Conservation (phyloP, 495 filamentous ascomycete genomes). For the Friedmanniomyces simplex region DNA sequence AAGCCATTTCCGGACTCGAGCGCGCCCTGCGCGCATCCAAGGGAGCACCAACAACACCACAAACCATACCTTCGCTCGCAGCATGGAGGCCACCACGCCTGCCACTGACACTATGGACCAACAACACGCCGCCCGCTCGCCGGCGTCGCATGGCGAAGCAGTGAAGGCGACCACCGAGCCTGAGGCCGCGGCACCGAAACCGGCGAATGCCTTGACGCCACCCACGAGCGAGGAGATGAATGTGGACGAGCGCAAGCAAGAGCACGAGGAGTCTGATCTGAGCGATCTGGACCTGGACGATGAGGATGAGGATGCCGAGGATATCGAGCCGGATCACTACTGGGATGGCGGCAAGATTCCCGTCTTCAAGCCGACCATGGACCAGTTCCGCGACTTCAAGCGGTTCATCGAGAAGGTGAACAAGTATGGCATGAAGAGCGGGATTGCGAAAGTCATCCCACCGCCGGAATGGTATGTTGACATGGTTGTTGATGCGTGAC, state of each 20-base stretch:
- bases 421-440: slow-evolving; percentile 90
- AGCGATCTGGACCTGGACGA: slow-evolving; percentile 36
- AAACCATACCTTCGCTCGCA: neutral
- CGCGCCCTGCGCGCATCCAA: neutral
- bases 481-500: neutral
- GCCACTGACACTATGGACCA: neutral
- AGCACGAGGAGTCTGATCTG: slow-evolving; percentile 29
- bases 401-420: slow-evolving; percentile 79
- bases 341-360: slow-evolving; percentile 78
- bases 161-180: slow-evolving; percentile 13
- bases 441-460: slow-evolving; percentile 91
- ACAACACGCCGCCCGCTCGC: slow-evolving; percentile 2
- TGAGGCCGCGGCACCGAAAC: neutral
- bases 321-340: slow-evolving; percentile 71
- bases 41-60: neutral
- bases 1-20: neutral
- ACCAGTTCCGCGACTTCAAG: slow-evolving; percentile 86
- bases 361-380: slow-evolving; percentile 91
- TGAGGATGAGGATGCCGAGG: slow-evolving; percentile 56
- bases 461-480: slow-evolving; percentile 74
- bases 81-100: slow-evolving; percentile 2
- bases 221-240: slow-evolving; percentile 33
- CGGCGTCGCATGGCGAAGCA: neutral
- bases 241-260: slow-evolving; percentile 26
- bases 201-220: slow-evolving; percentile 31